A percentile compares a stretch with the other conserved stretches of the same genome.
Conservation (phyloP, 2,329 filamentous ascomycete genomes). For the Trichoderma sp. region DNA sequence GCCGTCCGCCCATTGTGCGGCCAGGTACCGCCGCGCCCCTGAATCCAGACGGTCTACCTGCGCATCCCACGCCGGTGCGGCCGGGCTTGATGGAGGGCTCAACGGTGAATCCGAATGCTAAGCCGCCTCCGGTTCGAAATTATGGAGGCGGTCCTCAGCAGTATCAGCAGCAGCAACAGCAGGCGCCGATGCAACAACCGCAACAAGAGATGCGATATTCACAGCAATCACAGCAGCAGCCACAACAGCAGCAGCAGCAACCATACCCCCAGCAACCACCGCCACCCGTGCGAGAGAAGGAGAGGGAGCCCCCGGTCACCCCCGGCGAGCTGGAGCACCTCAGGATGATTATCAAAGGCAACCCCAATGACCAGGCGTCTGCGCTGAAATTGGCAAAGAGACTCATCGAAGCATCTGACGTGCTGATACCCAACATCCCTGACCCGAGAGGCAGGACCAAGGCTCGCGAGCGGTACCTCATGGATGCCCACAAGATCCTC, state of each 20-base stretch:
- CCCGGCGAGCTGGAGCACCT: conserved; percentile 74
- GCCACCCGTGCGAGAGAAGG: conserved; percentile 29
- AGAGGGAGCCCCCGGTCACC: conserved; percentile 60
- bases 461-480: conserved; percentile 75
- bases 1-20: conserved; percentile 19
- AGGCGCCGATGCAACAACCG: conserved; percentile 32
- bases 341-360: conserved; percentile 65
- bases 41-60: conserved; percentile 50
- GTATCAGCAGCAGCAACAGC: conserved; percentile 29
- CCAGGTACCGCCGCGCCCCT: conserved; percentile 30
- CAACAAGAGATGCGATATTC: conserved; percentile 24
- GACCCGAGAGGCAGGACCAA: conserved; percentile 73
- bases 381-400: conserved; percentile 77
- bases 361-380: conserved; percentile 68
- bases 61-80: conserved; percentile 62
- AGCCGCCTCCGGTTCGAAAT: conserved; percentile 58
- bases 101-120: conserved; percentile 53
- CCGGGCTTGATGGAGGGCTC: conserved; percentile 61
- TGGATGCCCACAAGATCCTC: conserved; percentile 84
- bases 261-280: conserved; percentile 19
- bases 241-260: conserved; percentile 26
- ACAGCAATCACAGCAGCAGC: conserved; percentile 25
- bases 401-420: conserved; percentile 78
- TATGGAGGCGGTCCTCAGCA: conserved; percentile 48
- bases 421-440: conserved; percentile 62